Evolutionary conservation across 1,139 yeast species (phyloP), one percentile per base, ranked within the genome.

Genomic region (Suhomyces bribrorum): DNA sequence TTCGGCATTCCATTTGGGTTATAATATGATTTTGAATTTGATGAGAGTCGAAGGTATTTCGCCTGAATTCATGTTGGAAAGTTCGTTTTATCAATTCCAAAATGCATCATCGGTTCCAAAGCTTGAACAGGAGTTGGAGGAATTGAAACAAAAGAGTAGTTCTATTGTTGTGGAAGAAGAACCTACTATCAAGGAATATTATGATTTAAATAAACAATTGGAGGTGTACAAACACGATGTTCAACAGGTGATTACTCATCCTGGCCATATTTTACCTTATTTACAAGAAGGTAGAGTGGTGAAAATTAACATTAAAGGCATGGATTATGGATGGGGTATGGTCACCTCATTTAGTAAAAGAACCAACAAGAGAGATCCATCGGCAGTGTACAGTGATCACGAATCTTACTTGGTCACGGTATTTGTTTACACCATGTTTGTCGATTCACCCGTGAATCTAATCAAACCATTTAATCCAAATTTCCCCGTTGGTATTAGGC

Each of bases 11-110:
- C 97, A 90, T 60, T 69, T 94, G 46, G 96, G 97, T 13, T 94
- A 94, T 64, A 94, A 92, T 61, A 94, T 94, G 99, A 87, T 92
- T 56, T 75, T 92, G 61, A 94, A 94, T 58, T 73, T 94, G 61
- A 79, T 92, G 84, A 80, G 98, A 58, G 98, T 94, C 12, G 98
- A 92, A 64, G 97, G 98, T 43, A 88, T 94, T 40, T 89, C 97
- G 0, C 98, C 98, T 0, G 98, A 94, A 61, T 94, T 85, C 49
- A 90, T 94, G 97, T 75, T 94, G 52, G 95, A 89, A 57, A 79
- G 85, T 50, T 92, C 98, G 3, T 94, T 94, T 56, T 92, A 71
- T 66, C 99, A 94, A 64, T 94, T 90, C 59, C 99, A 94, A 61
- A 90, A 86, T 59, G 89, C 94, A 7, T 79, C 94, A 7, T 80